phyloP scores from a whole-genome alignment of 2,329 filamentous ascomycete species.

The Alternaria rosae region DNA sequence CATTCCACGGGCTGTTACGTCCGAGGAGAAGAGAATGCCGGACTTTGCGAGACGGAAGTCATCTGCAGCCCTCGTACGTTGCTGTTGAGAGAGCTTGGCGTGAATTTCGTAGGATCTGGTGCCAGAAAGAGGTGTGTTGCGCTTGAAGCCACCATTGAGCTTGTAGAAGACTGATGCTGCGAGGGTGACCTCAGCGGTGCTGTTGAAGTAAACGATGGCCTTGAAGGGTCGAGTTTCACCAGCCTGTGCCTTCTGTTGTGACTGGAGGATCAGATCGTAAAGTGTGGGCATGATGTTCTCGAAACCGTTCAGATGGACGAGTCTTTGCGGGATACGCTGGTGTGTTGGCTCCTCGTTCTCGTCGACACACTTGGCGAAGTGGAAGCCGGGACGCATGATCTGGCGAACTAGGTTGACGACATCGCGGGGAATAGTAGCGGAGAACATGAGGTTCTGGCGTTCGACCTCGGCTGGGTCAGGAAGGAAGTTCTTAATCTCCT shows the following conservation, averaged over 20 bases:
- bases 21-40: slow-evolving; percentile 62
- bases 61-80: slow-evolving; percentile 75
- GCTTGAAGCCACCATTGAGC: slow-evolving; percentile 51
- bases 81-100: slow-evolving; percentile 73
- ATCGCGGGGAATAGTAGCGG: slow-evolving; percentile 85
- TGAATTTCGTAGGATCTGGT: slow-evolving; percentile 71
- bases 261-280: slow-evolving; percentile 75
- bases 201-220: slow-evolving; percentile 92
- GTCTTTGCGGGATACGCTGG: slow-evolving; percentile 79
- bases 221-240: slow-evolving; percentile 75
- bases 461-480: slow-evolving; percentile 69
- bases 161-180: slow-evolving; percentile 66
- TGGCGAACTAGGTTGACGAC: slow-evolving; percentile 80
- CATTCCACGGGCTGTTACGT: slow-evolving; percentile 62
- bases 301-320: slow-evolving; percentile 71
- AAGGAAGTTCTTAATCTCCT: slow-evolving; percentile 59
- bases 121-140: slow-evolving; percentile 38
- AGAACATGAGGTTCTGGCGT: slow-evolving; percentile 93
- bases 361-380: slow-evolving; percentile 88
- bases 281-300: slow-evolving; percentile 80
- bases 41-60: slow-evolving; percentile 70
- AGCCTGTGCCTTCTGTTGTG: slow-evolving; percentile 57
- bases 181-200: slow-evolving; percentile 75
- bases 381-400: slow-evolving; percentile 82
- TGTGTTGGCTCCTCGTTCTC: slow-evolving; percentile 87